Evolutionary conservation across 2,329 filamentous ascomycete species (phyloP).

Genomic region (Colletotrichum liriopes): DNA sequence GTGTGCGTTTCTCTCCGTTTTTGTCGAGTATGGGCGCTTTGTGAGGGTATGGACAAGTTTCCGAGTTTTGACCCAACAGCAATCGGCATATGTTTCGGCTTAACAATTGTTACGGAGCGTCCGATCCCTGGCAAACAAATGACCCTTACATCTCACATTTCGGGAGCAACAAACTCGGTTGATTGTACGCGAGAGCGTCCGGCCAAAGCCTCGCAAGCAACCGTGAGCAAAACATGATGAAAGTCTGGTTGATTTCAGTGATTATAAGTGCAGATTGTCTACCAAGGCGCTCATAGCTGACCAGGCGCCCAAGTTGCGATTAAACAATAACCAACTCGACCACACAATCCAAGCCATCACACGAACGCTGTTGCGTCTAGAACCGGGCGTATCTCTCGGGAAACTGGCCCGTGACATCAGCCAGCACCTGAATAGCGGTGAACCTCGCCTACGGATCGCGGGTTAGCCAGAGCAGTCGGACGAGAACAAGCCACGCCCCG

Average conservation of each 20-base stretch:
- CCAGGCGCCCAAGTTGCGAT: background rate
- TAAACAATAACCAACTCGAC: too few species aligned
- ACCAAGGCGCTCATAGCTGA: background rate
- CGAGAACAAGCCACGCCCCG: background rate
- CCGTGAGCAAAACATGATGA: too few species aligned
- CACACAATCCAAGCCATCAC: background rate
- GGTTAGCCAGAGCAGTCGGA: background rate
- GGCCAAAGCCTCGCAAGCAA: background rate
- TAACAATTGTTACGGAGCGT: background rate
- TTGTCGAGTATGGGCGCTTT: background rate
- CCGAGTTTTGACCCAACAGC: background rate
- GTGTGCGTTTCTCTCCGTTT: background rate
- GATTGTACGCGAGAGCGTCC: background rate
- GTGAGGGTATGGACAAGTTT: background rate
- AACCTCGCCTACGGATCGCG: conserved; percentile 2
- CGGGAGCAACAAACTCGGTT: background rate
- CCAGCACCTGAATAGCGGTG: conserved; percentile 31
- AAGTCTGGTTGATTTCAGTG: too few species aligned
- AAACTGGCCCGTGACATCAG: conserved; percentile 22
- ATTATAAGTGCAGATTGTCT: too few species aligned
- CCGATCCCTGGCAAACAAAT: background rate
- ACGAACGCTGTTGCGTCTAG: background rate
- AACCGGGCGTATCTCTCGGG: conserved; percentile 30
- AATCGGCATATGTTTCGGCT: background rate
- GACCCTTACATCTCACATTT: background rate